Evolutionary conservation across 257 asterid genomes (phyloP), one percentile per base, ranked within the genome.

Genomic region (Verbascum thapsus): DNA sequence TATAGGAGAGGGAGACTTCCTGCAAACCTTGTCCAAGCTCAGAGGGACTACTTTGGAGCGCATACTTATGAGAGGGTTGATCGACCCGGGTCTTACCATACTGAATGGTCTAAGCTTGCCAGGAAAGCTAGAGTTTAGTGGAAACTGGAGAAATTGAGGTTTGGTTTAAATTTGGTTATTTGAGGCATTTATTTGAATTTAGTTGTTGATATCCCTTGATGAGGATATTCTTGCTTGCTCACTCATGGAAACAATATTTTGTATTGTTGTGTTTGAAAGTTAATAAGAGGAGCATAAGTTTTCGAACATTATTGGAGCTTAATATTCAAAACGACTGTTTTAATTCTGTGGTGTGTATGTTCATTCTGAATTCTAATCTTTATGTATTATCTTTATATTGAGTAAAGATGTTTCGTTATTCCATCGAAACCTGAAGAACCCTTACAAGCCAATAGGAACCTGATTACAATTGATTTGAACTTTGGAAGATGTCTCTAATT

Each of bases 91-190:
- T 58, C 95, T 6, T 84, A 66, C 54, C 98, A 91, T 63, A 91
- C 96, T 1, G 98, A 91, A 84, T 91, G 98, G 98, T 77, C 95
- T 37, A 91, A 88, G 86, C 94, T 86, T 67, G 96, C 96, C 42
- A 77, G 80, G 47, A 85, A 86, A 51, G n/a, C n/a, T 51, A 54
- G 70, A 53, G 71, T 77, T n/a, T 83, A 74, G 79, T 61, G 69
- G 59, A 20, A 51, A 45, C 8, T 26, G 62, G 42, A n/a, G 12
- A 16, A 66, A 45, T 53, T 57, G 72, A 57, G 61, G 68, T 73
- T 53, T 56, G 67, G 63, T 66, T 41, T 71, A 40, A 49, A n/a
- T 52, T 68, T 67, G 63, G 74, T 55, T 55, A 34, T 6, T 59
- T 64, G 62, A 49, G 73, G 78, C 70, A 65, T 52, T 70, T 47